Base-by-base conservation (phyloP, 305 asterid species). In the Fraxinus angustifolia region DNA sequence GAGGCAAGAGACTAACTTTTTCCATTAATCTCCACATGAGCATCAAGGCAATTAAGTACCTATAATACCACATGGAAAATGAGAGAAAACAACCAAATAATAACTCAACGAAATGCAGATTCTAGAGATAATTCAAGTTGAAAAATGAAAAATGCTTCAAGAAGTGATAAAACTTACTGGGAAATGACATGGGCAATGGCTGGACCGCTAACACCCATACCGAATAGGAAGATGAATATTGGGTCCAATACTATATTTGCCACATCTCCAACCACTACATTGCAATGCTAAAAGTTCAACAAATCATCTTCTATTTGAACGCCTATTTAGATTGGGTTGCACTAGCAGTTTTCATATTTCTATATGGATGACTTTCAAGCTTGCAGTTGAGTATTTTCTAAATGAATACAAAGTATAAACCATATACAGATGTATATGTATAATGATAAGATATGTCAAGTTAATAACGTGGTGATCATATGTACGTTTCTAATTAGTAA, bases 161-260 rank as follows among this genome's bases (percentile, higher is more conserved):
- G 58, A 68, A 34, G 72, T 62, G 33, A 21, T 19, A 68, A 28
- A 83, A 80, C 93, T 88, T 87, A 88, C 95, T 90, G 92, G 50
- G 95, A 91, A 40, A 90, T 85, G 78, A 91, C 95, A 82, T 91
- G 95, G 68, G 95, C 90, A 34, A 90, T 84, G 30, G 95, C 95
- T 67, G 93, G 93, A 62, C 95, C 95, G 21, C 88, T 84, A 23
- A 91, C 90, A 73, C 95, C 91, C 70, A 85, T 82, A 8, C 81
- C 81, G 26, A 91, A 83, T 14, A 87, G 31, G 79, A 90, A 91
- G 77, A 91, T 90, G 82, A 90, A 90, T 77, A 88, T 83, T 8
- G 90, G 86, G 73, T 88, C 91, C 87, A 88, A 73, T 45, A 88
- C 50, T 1, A 91, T 82, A 81, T 91, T 91, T 21, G 90, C 83